Evolutionary conservation across 2,329 filamentous ascomycete species (phyloP), one percentile per base, ranked within the genome.

Genomic region (Xylariaceae sp.): DNA sequence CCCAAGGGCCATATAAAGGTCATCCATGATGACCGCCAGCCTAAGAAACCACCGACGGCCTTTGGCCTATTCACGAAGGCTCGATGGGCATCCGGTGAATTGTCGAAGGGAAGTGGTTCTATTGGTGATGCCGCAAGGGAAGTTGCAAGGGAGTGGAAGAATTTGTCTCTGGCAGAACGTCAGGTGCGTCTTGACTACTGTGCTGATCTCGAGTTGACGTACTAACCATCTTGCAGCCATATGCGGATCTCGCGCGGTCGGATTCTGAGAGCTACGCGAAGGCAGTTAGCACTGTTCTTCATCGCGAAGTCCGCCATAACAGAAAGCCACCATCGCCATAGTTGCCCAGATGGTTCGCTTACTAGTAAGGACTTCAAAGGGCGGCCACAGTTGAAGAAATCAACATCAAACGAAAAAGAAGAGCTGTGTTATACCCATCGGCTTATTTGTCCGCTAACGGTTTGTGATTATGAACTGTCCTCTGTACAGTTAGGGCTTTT

Each of bases 11-110:
- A 26, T 35, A n/a, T 45, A 15, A 61, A 58, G 44, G 1, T 48
- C 15, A 75, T 84, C 58, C 58, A 55, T 2, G 82, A 85, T 62
- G 69, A 75, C 2, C 81, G 82, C 33, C 57, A 71, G 27, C 81
- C 81, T 58, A 77, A 75, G 66, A 62, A 58, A 29, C 62, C 74
- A 9, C 0, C 29, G 10, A 63, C 47, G 10, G 20, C 73, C 21
- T 82, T 64, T 58, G 41, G 48, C 7, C 50, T 70, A 3, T 84
- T 70, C 65, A 50, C 72, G 51, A 71, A 72, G 64, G 64, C 72
- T 9, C 72, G 72, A 51, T 75, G 69, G 66, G 60, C 61, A 6
- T 63, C 66, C 24, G 70, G 70, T 33, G 63, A 68, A 0, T 60
- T 61, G 21, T 35, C 24, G 3, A 53, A 51, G 20, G 4, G 16